Evolutionary conservation across 1,139 yeast species (phyloP).

Genomic region (Kodamaea plutei): DNA sequence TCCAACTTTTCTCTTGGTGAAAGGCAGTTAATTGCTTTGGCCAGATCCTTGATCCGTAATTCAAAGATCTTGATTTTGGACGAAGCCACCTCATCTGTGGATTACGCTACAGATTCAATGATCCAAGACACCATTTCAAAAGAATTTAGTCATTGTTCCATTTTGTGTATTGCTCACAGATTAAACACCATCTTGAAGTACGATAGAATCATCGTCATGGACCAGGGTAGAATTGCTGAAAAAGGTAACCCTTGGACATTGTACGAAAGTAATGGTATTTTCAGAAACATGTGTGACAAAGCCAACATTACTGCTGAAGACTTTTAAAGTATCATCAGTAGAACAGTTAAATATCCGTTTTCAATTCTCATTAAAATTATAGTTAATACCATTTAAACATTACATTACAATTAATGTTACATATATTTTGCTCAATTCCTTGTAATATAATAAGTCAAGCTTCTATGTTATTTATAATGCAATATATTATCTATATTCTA

Average conservation of each 20-base stretch:
- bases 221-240: slow-evolving; percentile 46
- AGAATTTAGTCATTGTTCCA: slow-evolving; percentile 46
- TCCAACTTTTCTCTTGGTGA: slow-evolving; percentile 54
- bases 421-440: no score
- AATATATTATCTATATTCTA: slow-evolving; percentile 5
- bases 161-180: slow-evolving; percentile 54
- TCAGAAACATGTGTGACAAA: slow-evolving; percentile 23
- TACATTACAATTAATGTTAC: no score
- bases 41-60: slow-evolving; percentile 49
- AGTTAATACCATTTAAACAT: no score
- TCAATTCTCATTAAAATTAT: no score
- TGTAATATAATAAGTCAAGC: no score
- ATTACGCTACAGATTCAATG: slow-evolving; percentile 50
- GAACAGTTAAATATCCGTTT: no score
- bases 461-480: no score
- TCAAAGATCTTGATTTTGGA: slow-evolving; percentile 49
- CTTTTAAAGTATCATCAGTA: slow-evolving; percentile 12
- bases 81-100: slow-evolving; percentile 57
- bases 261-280: slow-evolving; percentile 24
- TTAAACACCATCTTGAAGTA: slow-evolving; percentile 49
- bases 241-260: slow-evolving; percentile 46
- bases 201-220: slow-evolving; percentile 51
- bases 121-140: slow-evolving; percentile 45
- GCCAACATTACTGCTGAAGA: slow-evolving; percentile 21
- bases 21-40: slow-evolving; percentile 50